phyloP scores from a whole-genome alignment of 495 filamentous ascomycete species.

The Pyrenula massariospora region DNA sequence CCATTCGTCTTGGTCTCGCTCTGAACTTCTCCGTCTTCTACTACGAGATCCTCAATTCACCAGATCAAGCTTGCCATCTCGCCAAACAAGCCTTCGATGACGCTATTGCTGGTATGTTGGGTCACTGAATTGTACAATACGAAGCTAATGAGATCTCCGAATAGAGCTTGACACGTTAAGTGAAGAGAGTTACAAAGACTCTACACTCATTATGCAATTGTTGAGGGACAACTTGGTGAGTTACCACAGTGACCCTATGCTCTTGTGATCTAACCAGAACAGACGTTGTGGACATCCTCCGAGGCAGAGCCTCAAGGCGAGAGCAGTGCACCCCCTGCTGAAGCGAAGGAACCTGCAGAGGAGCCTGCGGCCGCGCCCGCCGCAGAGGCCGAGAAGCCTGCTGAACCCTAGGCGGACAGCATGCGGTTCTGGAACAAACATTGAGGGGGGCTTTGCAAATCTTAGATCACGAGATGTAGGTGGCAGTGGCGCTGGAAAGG shows the following conservation, averaged over 20 bases:
- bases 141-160: too few relatives aligned
- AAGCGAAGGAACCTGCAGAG: slow-evolving; percentile 36
- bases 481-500: neutral
- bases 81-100: slow-evolving; percentile 99
- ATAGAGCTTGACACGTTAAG: slow-evolving; percentile 93
- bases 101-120: slow-evolving; percentile 61
- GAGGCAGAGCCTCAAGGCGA: slow-evolving; percentile 72
- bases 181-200: slow-evolving; percentile 99
- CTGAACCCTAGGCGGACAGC: slow-evolving; percentile 22
- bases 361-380: slow-evolving; percentile 37
- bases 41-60: slow-evolving; percentile 99
- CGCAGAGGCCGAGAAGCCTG: slow-evolving; percentile 47
- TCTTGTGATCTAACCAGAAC: slow-evolving; percentile 2
- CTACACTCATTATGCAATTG: slow-evolving; percentile 98
- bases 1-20: slow-evolving; percentile 94
- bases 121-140: too few relatives aligned
- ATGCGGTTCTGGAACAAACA: too few relatives aligned
- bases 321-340: slow-evolving; percentile 40
- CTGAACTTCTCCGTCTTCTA: slow-evolving; percentile 99
- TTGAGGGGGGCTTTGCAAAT: neutral
- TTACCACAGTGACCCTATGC: slow-evolving; percentile 2
- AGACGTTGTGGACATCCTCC: slow-evolving; percentile 99
- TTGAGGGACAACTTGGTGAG: slow-evolving; percentile 96
- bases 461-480: neutral
- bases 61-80: slow-evolving; percentile 95